A percentile compares a stretch with the other conserved stretches of the same genome.
phyloP scores from a whole-genome alignment of 2,329 filamentous ascomycete species.

The Coniosporium tulheliwenetii region DNA sequence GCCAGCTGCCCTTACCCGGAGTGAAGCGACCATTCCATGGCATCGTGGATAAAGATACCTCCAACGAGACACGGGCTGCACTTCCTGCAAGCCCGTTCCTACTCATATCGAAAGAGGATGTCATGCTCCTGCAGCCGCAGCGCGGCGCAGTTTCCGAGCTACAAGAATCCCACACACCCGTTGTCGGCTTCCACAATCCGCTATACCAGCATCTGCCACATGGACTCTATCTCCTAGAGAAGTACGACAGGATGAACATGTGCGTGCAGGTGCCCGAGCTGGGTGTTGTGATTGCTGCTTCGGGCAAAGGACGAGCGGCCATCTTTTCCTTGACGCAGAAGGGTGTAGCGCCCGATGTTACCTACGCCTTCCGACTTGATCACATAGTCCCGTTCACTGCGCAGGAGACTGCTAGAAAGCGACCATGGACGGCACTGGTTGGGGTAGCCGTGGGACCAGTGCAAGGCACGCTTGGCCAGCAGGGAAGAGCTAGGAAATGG shows the following conservation, averaged over 20 bases:
- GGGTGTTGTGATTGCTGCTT: conserved; percentile 51
- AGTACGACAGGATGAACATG: conserved; percentile 44
- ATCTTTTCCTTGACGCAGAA: conserved; percentile 42
- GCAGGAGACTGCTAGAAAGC: conserved; percentile 31
- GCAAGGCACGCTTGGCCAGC: conserved; percentile 25
- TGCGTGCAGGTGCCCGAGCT: conserved; percentile 51
- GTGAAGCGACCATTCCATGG: too few relatives aligned
- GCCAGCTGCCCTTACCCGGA: neutral
- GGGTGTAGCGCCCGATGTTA: conserved; percentile 1
- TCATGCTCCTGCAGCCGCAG: conserved; percentile 17
- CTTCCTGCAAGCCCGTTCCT: conserved; percentile 23
- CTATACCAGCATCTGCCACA: conserved; percentile 14
- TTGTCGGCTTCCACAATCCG: conserved; percentile 21
- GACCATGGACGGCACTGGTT: conserved; percentile 38
- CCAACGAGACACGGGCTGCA: conserved; percentile 1
- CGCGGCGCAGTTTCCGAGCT: too few relatives aligned
- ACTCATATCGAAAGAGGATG: conserved; percentile 22
- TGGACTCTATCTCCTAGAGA: conserved; percentile 11
- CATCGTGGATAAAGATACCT: too few relatives aligned
- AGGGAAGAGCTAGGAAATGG: conserved; percentile 34
- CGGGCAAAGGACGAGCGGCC: conserved; percentile 48
- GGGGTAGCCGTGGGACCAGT: conserved; percentile 55
- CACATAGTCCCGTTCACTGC: conserved; percentile 38
- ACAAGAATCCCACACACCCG: conserved; percentile 8
- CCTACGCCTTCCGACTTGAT: conserved; percentile 37